phyloP scores from a whole-genome alignment of 2,329 filamentous ascomycete genomes.

The Calycina herbarum region DNA sequence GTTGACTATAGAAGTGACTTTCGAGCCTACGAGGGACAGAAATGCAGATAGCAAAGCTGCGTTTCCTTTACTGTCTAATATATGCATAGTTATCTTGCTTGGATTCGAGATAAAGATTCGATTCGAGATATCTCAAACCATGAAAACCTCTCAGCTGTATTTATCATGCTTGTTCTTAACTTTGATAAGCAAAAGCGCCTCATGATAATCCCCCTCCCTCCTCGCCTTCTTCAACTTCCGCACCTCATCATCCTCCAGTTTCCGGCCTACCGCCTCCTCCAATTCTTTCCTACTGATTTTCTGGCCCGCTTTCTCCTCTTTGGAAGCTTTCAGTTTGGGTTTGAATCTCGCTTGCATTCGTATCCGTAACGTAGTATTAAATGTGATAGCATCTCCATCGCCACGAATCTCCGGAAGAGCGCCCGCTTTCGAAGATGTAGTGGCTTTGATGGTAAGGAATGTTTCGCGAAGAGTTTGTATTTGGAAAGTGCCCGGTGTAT shows the following conservation, averaged over 20 bases:
- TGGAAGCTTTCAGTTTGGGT: slow-evolving; percentile 73
- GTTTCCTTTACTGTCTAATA: no score
- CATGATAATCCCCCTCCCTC: slow-evolving; percentile 86
- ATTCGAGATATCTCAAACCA: no score
- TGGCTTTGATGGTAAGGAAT: slow-evolving; percentile 64
- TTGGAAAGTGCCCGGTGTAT: slow-evolving; percentile 70
- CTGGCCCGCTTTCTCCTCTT: slow-evolving; percentile 79
- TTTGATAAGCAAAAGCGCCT: slow-evolving; percentile 80
- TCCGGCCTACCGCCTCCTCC: slow-evolving; percentile 75
- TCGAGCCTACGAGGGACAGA: no score
- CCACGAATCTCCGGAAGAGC: slow-evolving; percentile 68
- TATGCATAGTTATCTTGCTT: no score
- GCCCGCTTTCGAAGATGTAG: slow-evolving; percentile 47
- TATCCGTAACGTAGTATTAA: slow-evolving; percentile 73
- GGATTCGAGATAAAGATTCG: no score
- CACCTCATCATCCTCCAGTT: slow-evolving; percentile 82
- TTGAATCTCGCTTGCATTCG: slow-evolving; percentile 97
- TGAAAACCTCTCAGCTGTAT: slow-evolving; percentile 50
- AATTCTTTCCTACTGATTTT: slow-evolving; percentile 86
- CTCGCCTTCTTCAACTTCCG: slow-evolving; percentile 78
- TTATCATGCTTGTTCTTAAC: slow-evolving; percentile 94
- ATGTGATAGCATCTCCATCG: slow-evolving; percentile 67
- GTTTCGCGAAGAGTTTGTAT: slow-evolving; percentile 72
- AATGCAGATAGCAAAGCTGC: no score
- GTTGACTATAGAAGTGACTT: no score